phyloP scores from a whole-genome alignment of 371 early-diverging fungal species.

The Aphelidium insulamus region DNA sequence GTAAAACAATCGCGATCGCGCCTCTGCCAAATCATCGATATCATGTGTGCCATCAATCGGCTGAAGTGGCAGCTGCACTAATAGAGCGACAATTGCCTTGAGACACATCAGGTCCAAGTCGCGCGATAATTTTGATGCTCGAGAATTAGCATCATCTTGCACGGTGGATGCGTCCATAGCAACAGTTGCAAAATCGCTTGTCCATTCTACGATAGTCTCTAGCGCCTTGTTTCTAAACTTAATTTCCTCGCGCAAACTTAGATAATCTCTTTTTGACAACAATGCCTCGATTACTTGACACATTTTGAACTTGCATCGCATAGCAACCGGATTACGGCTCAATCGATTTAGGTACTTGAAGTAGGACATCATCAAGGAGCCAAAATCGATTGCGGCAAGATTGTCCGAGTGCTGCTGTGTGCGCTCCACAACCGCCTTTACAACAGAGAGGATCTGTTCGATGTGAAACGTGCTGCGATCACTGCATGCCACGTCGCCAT shows the following conservation, averaged over 20 bases:
- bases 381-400: constrained; percentile 52
- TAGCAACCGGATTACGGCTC: constrained; percentile 20
- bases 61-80: constrained; percentile 61
- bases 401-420: constrained; percentile 40
- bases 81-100: constrained; percentile 51
- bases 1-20: constrained; percentile 54
- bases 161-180: constrained; percentile 9
- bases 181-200: constrained; percentile 58
- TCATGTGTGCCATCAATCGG: constrained; percentile 41
- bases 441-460: constrained; percentile 64
- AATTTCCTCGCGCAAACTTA: constrained; percentile 67
- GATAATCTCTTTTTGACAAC: constrained; percentile 50
- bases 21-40: constrained; percentile 21
- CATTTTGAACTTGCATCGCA: constrained; percentile 61
- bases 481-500: constrained; percentile 46
- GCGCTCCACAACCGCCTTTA: constrained; percentile 61
- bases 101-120: constrained; percentile 63
- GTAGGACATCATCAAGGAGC: constrained; percentile 47
- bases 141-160: constrained; percentile 6
- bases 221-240: constrained; percentile 55
- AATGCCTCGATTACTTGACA: constrained; percentile 63
- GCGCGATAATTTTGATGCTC: constrained; percentile 35
- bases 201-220: constrained; percentile 67
- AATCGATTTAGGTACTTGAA: constrained; percentile 56
- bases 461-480: constrained; percentile 66